A percentile compares a stretch with the other conserved stretches of the same genome.
Conservation (phyloP, 2,329 filamentous ascomycete genomes). For the Tolypocladium inflatum region DNA sequence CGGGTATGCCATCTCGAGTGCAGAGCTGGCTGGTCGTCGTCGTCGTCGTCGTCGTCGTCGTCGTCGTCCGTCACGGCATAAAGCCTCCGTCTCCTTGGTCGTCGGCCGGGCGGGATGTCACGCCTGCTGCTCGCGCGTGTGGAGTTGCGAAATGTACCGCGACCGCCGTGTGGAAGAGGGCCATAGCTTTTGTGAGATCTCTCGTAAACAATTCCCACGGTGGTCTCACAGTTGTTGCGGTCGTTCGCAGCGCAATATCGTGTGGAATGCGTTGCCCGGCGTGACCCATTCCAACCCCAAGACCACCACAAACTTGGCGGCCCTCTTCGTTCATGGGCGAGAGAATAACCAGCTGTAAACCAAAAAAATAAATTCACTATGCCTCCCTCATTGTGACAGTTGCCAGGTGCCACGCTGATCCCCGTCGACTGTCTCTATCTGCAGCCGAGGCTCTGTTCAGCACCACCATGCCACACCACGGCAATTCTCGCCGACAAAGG, state of each 20-base stretch:
- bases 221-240: background rate
- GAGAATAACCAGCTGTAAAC: background rate
- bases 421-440: background rate
- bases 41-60: background rate
- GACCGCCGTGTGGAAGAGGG: background rate
- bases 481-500: background rate
- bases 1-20: background rate
- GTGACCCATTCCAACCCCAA: slow-evolving; percentile 24
- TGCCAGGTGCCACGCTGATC: background rate
- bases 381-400: background rate
- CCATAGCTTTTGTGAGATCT: background rate
- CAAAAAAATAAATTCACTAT: background rate
- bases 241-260: slow-evolving; percentile 10
- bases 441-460: background rate
- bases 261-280: slow-evolving; percentile 30
- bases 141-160: background rate
- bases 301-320: slow-evolving; percentile 5
- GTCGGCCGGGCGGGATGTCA: background rate
- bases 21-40: background rate
- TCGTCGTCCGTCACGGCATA: background rate
- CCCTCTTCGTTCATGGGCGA: background rate
- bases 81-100: background rate
- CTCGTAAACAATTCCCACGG: background rate
- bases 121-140: background rate
- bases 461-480: background rate